Conservation (phyloP, 163 green algal genomes). For the Trebouxiophyceae sp. region DNA sequence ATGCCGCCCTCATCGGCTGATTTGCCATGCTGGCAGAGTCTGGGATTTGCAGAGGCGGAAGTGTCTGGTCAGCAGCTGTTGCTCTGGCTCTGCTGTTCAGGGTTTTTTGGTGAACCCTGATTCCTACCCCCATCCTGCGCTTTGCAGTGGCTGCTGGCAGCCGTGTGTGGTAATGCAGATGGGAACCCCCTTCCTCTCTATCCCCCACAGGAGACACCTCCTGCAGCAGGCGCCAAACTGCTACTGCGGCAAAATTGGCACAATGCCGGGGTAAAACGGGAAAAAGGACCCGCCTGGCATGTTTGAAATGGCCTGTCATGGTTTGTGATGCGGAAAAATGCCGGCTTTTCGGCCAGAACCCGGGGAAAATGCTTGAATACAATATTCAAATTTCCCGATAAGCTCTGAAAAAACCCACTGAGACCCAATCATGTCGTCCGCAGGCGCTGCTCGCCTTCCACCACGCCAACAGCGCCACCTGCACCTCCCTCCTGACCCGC, state of each 20-base stretch:
- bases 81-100: neutral
- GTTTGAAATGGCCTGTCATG: too few species aligned
- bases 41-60: neutral
- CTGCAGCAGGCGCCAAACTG: too few species aligned
- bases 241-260: too few species aligned
- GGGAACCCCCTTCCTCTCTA: too few species aligned
- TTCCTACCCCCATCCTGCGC: neutral
- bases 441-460: constrained; percentile 32
- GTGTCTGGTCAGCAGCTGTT: neutral
- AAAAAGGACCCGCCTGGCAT: too few species aligned
- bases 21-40: neutral
- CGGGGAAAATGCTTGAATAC: neutral
- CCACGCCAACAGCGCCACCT: constrained; percentile 25
- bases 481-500: constrained; percentile 32
- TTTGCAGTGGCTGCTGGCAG: too few species aligned
- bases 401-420: neutral
- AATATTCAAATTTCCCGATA: neutral
- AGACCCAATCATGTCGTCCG: constrained; percentile 1
- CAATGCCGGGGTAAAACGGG: too few species aligned
- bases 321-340: too few species aligned
- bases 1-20: constrained; percentile 12
- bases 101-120: neutral
- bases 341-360: neutral
- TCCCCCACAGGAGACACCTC: too few species aligned
- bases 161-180: too few species aligned